Percentiles rank a stretch among this genome's conserved stretches.
Evolutionary conservation across 2,329 filamentous ascomycete genomes (phyloP).

Genomic region (Pseudogymnoascus pannorum): DNA sequence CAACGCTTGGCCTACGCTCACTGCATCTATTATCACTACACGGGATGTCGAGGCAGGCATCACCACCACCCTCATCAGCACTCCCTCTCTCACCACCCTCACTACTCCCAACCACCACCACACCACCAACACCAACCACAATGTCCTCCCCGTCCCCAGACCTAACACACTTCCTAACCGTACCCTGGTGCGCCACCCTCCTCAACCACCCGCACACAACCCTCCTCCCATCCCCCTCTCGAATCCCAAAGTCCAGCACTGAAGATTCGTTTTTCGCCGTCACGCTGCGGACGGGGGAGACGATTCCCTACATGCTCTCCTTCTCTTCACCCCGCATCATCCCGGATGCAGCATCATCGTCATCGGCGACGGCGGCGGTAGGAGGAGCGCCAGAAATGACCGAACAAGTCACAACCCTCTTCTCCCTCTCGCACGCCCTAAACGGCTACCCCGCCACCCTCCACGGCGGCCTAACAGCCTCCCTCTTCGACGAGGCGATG

Average conservation of each 20-base stretch:
- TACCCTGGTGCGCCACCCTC: slow-evolving; percentile 43
- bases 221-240: slow-evolving; percentile 33
- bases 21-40: too few relatives aligned
- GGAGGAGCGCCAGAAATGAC: neutral
- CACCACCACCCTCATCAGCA: neutral
- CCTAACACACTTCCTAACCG: slow-evolving; percentile 29
- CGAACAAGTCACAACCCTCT: neutral
- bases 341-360: too few relatives aligned
- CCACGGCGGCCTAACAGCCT: neutral
- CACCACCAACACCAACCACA: neutral
- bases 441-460: slow-evolving; percentile 9
- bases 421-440: neutral
- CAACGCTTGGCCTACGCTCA: too few relatives aligned
- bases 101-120: neutral
- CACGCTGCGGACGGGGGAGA: slow-evolving; percentile 43
- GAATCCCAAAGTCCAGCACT: slow-evolving; percentile 31
- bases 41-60: too few relatives aligned
- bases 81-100: neutral
- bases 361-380: neutral
- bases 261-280: slow-evolving; percentile 47
- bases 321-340: neutral
- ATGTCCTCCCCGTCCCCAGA: slow-evolving; percentile 12
- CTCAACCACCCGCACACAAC: slow-evolving; percentile 36
- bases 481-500: slow-evolving; percentile 9
- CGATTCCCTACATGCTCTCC: slow-evolving; percentile 31